Evolutionary conservation across 176 grass and related monocot genomes (phyloP), one percentile per base, ranked within the genome.

Genomic region (Areca catechu): DNA sequence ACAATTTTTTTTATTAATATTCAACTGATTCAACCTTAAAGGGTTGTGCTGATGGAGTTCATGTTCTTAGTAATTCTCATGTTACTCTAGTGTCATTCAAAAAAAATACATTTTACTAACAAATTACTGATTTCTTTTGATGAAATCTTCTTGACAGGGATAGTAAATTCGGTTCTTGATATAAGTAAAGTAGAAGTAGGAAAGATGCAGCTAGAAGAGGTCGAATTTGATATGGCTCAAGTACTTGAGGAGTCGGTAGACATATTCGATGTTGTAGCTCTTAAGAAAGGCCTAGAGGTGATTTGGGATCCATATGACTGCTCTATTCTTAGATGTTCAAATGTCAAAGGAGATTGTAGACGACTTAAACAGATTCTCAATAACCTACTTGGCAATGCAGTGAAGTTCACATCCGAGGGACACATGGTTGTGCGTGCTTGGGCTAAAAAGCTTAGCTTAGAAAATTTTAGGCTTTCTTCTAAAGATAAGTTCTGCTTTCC

Each of bases 291-390:
- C 0, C 20, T 95, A 1, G 91, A 95, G 49, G 72, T 95, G 55
- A 51, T 90, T 6, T 95, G 91, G 91, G 91, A 95, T 48, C 86
- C 91, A 1, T 90, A 80, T 19, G 83, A 95, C 62, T 77, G 77
- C 48, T 90, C n/a, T 0, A 51, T 90, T 21, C 28, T 95, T 5
- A 67, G 51, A 15, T 73, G 74, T 22, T 29, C 4, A 0, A 54
- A 59, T 4, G 75, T 84, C 19, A 71, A 51, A 15, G 91, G 91
- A 0, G 91, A 96, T 15, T 62, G 58, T 48, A 79, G 51, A 58
- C 60, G 77, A 5, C 56, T 96, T 37, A 90, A 87, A 22, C 91
- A 90, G 24, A 87, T 90, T n/a, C 63, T 96, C 0, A 86, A 96
- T 71, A 96, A 90, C 66, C 5, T 96, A 10, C 78, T 96, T 1